A percentile compares a stretch with the other conserved stretches of the same genome.
Evolutionary conservation across 2,329 filamentous ascomycete genomes (phyloP).

Genomic region (Pseudogymnoascus sp.): DNA sequence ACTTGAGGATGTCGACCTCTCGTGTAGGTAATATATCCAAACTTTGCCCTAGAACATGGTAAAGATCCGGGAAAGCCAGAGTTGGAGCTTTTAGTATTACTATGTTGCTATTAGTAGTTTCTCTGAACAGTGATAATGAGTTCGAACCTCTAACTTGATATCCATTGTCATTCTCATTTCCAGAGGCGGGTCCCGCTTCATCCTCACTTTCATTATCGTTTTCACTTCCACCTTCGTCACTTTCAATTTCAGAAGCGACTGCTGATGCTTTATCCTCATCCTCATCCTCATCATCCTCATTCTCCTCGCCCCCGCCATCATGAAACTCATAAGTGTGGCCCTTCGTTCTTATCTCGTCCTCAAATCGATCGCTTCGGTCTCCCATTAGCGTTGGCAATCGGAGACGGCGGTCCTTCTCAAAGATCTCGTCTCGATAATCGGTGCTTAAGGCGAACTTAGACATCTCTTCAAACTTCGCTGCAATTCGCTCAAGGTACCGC

Average conservation of each 20-base stretch:
- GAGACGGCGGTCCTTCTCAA: slow-evolving; percentile 7
- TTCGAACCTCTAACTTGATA: neutral
- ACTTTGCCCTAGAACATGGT: neutral
- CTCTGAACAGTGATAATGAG: neutral
- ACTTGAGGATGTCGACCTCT: slow-evolving; percentile 7
- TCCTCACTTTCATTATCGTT: neutral
- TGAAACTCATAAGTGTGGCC: slow-evolving; percentile 13
- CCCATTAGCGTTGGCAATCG: slow-evolving; percentile 14
- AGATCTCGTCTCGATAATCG: slow-evolving; percentile 13
- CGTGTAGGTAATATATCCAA: neutral
- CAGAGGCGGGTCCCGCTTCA: too few species aligned
- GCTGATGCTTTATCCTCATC: neutral
- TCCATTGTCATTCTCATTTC: neutral
- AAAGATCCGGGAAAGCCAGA: neutral
- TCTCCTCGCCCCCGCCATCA: neutral
- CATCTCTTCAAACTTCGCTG: slow-evolving; percentile 13
- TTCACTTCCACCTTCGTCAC: neutral
- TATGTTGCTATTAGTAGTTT: neutral
- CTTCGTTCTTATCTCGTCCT: slow-evolving; percentile 11
- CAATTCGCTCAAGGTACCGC: slow-evolving; percentile 11
- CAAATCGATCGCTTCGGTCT: slow-evolving; percentile 12
- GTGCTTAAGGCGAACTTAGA: slow-evolving; percentile 13
- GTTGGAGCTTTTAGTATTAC: neutral
- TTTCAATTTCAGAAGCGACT: neutral
- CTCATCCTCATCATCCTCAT: neutral